These are phyloP conservation scores for Eustoma russellianum DNA, from an alignment of 257 asterid genomes.

Conservation along the genomic window DNA sequence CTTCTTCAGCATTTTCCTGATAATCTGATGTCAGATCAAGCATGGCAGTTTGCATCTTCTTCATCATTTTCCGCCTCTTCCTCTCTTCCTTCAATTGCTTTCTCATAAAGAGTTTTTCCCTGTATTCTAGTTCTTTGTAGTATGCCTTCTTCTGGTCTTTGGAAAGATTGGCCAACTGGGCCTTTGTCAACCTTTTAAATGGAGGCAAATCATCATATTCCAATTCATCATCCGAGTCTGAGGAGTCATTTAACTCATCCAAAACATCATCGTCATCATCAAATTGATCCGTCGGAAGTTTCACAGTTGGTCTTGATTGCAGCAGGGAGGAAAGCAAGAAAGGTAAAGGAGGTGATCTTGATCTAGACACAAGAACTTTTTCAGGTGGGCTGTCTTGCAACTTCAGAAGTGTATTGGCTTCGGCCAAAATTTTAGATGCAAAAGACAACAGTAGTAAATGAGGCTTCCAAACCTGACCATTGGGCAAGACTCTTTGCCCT, in stretches of 20 bases:
- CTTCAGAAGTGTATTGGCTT: constrained; percentile 83
- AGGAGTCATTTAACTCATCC: constrained; percentile 53
- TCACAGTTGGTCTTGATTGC: constrained; percentile 83
- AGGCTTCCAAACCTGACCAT: constrained; percentile 99
- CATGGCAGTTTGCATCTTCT: constrained; percentile 63
- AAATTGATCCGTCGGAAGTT: constrained; percentile 82
- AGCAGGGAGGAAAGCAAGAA: constrained; percentile 82
- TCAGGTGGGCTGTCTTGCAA: constrained; percentile 96
- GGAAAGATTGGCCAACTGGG: constrained; percentile 68
- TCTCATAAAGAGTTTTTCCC: constrained; percentile 85
- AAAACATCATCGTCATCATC: constrained; percentile 60
- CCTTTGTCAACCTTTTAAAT: constrained; percentile 70
- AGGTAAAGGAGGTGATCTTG: constrained; percentile 80
- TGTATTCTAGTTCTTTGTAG: constrained; percentile 76
- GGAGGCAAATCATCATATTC: constrained; percentile 89
- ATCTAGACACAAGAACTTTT: constrained; percentile 48
- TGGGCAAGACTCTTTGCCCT: constrained; percentile 97
- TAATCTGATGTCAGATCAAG: constrained; percentile 41
- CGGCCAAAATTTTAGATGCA: constrained; percentile 95
- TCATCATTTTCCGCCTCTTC: constrained; percentile 66
- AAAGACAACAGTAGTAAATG: constrained; percentile 87
- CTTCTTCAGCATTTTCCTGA: constrained; percentile 61
- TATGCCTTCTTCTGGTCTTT: constrained; percentile 71
- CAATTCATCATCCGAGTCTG: constrained; percentile 67
- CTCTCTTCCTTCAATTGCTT: constrained; percentile 91